Percentiles rank a stretch among this genome's conserved stretches.
These are phyloP conservation scores for Chaetomium cochliodes DNA, from an alignment of 495 filamentous ascomycete genomes.

Conservation along the genomic window DNA sequence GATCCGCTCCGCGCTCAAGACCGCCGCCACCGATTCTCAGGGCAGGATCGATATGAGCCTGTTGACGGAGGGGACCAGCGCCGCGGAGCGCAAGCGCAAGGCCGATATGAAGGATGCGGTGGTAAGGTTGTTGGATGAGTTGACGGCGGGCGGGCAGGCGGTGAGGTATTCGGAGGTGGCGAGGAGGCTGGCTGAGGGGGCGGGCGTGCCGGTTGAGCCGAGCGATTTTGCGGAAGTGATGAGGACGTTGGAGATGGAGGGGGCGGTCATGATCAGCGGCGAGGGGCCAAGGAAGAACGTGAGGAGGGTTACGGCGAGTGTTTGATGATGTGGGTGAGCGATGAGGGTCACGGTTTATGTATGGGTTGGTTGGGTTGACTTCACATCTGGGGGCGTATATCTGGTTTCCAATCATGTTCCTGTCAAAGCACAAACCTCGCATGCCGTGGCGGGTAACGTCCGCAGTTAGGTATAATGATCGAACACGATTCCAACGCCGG, in stretches of 20 bases:
- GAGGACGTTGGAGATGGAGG: slow-evolving; percentile 78
- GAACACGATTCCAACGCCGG: slow-evolving; percentile 6
- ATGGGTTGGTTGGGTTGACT: background rate
- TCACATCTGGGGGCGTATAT: slow-evolving; percentile 1
- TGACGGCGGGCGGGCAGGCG: slow-evolving; percentile 62
- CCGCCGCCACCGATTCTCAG: slow-evolving; percentile 89
- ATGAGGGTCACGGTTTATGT: background rate
- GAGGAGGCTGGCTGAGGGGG: slow-evolving; percentile 69
- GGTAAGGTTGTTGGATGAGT: slow-evolving; percentile 71
- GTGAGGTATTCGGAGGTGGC: slow-evolving; percentile 78
- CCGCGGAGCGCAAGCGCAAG: slow-evolving; percentile 74
- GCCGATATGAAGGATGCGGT: slow-evolving; percentile 83
- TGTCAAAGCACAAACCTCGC: slow-evolving; percentile 11
- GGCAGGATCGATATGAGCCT: slow-evolving; percentile 96
- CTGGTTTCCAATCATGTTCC: background rate
- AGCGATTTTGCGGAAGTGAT: slow-evolving; percentile 80
- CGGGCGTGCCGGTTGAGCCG: slow-evolving; percentile 68
- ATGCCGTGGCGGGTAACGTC: background rate
- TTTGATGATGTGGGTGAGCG: slow-evolving; percentile 26
- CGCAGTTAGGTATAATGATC: slow-evolving; percentile 19
- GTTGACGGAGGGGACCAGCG: slow-evolving; percentile 85
- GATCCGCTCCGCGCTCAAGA: slow-evolving; percentile 93
- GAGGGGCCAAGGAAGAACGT: slow-evolving; percentile 83
- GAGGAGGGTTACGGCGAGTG: slow-evolving; percentile 62
- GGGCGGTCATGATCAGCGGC: slow-evolving; percentile 73